Evolutionary conservation across 805 yeast species (phyloP).

Genomic region (Candida boleticola): DNA sequence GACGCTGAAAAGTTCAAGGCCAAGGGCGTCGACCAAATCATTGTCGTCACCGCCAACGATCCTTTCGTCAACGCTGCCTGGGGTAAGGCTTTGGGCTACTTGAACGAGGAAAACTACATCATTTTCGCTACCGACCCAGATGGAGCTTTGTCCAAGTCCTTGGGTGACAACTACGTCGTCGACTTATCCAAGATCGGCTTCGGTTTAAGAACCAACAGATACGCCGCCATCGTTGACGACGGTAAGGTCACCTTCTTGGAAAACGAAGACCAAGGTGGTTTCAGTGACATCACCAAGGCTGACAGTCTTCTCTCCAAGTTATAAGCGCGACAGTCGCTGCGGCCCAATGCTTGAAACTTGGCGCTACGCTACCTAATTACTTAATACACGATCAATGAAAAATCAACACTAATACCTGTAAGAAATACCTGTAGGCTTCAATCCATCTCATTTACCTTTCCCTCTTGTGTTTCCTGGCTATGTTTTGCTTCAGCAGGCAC

Average conservation of each 20-base stretch:
- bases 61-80: constrained; percentile 72
- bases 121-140: constrained; percentile 68
- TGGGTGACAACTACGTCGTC: constrained; percentile 51
- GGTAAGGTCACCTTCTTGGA: constrained; percentile 37
- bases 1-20: constrained; percentile 49
- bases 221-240: constrained; percentile 63
- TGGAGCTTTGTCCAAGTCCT: constrained; percentile 53
- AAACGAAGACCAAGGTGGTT: constrained; percentile 24
- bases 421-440: no score
- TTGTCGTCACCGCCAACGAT: constrained; percentile 66
- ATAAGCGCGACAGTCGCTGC: no score
- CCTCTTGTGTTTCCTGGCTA: no score
- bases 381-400: no score
- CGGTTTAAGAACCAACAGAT: constrained; percentile 65
- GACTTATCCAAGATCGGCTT: constrained; percentile 54
- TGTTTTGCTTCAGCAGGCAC: no score
- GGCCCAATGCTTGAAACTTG: no score
- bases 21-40: constrained; percentile 62
- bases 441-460: no score
- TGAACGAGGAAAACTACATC: constrained; percentile 30
- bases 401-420: no score
- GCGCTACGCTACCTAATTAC: no score
- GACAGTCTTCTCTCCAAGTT: constrained; percentile 22
- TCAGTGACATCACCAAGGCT: constrained; percentile 23
- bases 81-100: constrained; percentile 52